Evolutionary conservation across 495 filamentous ascomycete species (phyloP).

Genomic region (Apiosordaria backusii): DNA sequence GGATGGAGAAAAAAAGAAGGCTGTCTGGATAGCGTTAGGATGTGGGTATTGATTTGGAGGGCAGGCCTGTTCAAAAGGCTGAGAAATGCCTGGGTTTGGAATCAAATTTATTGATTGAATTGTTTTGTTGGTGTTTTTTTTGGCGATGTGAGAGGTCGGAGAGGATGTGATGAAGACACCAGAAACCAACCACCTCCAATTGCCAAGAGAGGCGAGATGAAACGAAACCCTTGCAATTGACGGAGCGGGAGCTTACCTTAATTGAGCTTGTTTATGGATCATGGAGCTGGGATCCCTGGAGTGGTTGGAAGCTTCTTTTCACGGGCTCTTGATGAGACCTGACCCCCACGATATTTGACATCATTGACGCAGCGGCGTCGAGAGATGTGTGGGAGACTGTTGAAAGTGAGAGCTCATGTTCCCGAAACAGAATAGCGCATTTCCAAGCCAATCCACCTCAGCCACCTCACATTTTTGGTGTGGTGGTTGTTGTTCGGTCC

Average conservation of each 20-base stretch:
- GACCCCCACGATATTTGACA: too few species aligned
- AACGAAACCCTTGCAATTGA: not conserved
- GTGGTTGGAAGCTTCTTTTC: not conserved
- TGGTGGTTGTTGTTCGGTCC: too few species aligned
- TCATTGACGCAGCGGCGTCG: too few species aligned
- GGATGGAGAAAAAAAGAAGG: not conserved
- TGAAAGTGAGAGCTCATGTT: too few species aligned
- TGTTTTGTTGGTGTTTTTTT: not conserved
- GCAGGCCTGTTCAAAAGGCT: not conserved
- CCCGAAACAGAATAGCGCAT: too few species aligned
- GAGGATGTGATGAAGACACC: not conserved
- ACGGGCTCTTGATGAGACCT: too few species aligned
- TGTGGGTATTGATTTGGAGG: too few species aligned
- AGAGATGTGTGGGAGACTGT: not conserved
- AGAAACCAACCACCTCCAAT: not conserved
- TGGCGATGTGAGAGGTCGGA: not conserved
- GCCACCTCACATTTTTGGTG: not conserved
- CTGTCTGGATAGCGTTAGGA: not conserved
- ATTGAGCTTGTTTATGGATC: slow-evolving; percentile 4
- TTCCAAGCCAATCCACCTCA: not conserved
- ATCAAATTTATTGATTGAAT: not conserved
- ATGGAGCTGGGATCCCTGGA: not conserved
- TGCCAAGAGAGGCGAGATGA: not conserved
- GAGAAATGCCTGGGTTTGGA: not conserved
- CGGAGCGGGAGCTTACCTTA: slow-evolving; percentile 4